Conservation (phyloP, 106 monocot genomes). For the Dactylorhiza incarnata region DNA sequence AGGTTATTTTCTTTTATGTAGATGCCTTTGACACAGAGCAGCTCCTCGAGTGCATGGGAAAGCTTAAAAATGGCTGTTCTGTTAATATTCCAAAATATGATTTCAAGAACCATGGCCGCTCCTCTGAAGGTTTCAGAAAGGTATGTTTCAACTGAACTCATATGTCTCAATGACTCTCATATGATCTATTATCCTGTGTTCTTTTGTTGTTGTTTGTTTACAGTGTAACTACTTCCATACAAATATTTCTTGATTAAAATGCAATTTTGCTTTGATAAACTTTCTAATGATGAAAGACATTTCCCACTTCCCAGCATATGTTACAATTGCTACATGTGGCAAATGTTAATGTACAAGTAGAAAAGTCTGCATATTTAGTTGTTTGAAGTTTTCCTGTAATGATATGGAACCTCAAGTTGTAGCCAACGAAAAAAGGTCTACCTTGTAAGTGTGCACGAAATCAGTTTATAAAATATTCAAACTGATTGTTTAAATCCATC, state of each 20-base stretch:
- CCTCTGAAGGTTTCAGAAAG: slow-evolving; percentile 62
- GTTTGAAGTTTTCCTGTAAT: not conserved
- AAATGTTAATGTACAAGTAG: not conserved
- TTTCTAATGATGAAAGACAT: not conserved
- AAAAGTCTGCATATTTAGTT: not conserved
- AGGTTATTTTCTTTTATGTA: slow-evolving; percentile 17
- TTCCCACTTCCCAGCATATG: not conserved
- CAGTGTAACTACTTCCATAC: not conserved
- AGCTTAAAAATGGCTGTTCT: slow-evolving; percentile 55
- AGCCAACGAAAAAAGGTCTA: not conserved
- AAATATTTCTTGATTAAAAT: not conserved
- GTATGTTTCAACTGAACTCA: slow-evolving; percentile 16
- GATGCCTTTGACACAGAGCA: slow-evolving; percentile 93
- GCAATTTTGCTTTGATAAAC: not conserved
- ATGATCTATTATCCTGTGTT: not conserved
- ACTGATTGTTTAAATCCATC: not conserved
- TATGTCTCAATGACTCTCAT: not conserved
- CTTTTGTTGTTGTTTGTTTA: not conserved
- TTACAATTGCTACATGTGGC: not conserved
- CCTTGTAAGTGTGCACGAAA: not conserved
- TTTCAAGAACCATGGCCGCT: slow-evolving; percentile 70
- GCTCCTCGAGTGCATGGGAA: slow-evolving; percentile 68
- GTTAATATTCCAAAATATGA: slow-evolving; percentile 87
- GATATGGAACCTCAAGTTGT: not conserved
- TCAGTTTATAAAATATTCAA: not conserved